Conservation (phyloP, 352 stramenopile species). For the Globisporangium yorkense region DNA sequence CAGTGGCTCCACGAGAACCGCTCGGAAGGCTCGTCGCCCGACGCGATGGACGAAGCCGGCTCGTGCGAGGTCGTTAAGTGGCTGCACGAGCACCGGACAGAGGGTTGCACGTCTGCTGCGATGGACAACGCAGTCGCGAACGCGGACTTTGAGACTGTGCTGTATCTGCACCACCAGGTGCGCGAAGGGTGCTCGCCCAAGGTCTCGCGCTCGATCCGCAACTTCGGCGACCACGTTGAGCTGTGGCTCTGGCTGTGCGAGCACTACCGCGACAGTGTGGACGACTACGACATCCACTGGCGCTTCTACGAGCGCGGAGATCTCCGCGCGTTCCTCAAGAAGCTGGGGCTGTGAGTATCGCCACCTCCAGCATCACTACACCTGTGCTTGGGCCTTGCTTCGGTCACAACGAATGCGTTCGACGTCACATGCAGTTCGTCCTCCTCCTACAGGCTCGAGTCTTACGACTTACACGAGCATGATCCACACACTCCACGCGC, state of each 20-base stretch:
- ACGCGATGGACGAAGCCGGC: constrained; percentile 1
- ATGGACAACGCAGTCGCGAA: constrained; percentile 7
- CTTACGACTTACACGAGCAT: not conserved
- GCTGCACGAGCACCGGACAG: constrained; percentile 9
- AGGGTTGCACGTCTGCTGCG: constrained; percentile 12
- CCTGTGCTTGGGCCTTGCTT: too few relatives aligned
- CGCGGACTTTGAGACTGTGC: constrained; percentile 2
- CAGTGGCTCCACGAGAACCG: constrained; percentile 8
- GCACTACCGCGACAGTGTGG: constrained; percentile 2
- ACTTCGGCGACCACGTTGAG: constrained; percentile 7
- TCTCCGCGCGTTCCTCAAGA: constrained; percentile 4
- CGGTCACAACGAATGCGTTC: not conserved
- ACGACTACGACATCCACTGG: constrained; percentile 8
- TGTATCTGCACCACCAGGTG: not conserved
- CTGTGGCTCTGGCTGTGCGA: constrained; percentile 6
- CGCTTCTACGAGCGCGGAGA: constrained; percentile 9
- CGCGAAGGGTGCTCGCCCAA: constrained; percentile 2
- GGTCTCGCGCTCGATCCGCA: constrained; percentile 6
- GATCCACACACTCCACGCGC: not conserved
- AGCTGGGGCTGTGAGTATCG: not conserved
- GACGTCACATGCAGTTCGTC: not conserved
- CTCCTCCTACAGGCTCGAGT: not conserved
- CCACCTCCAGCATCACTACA: not conserved
- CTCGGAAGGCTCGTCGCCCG: not conserved
- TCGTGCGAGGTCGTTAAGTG: constrained; percentile 3